Evolutionary conservation across 2,329 filamentous ascomycete genomes (phyloP), one percentile per base, ranked within the genome.

Genomic region (Aspergillus neoniger): DNA sequence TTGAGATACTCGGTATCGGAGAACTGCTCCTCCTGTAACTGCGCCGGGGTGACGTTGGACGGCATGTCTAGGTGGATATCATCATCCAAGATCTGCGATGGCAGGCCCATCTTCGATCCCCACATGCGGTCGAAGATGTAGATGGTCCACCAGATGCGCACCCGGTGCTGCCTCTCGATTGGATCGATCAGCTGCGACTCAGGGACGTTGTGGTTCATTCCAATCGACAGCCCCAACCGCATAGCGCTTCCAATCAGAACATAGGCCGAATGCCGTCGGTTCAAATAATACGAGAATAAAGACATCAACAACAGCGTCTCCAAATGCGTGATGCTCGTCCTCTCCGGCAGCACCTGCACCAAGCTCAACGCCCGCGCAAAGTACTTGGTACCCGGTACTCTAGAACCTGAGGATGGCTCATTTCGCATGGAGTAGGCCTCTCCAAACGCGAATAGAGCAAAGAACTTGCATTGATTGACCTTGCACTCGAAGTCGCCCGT

Each of bases 21-120:
- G 32, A 78, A 74, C 54, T 79, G 75, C 58, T 75, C 72, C 19
- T 71, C 68, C 23, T 77, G 73, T 36, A 70, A 62, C 53, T 67
- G 68, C 15, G 63, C 62, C 2, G 75, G 72, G 12, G 63, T 66
- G 5, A 74, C 67, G 2, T 67, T 69, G 15, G 73, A 76, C 4
- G 76, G 76, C 65, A 77, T 70, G 55, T 77, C 74, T 28, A 75
- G 67, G 38, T 77, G 75, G 44, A 79, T 82, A 17, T 82, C 81
- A 38, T 80, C 76, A 54, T 84, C 81, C 12, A 77, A 75, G 5
- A 84, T 78, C 41, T 80, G 79, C 6, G 80, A 76, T 0, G 82
- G 80, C 23, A 82, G 76, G 0, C 81, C 80, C 54, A 83, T 74
- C 50, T 82, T 80, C 0, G 80, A 79, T 3, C 79, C 79, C 76